Conservation (phyloP, 2,329 filamentous ascomycete genomes). For the Stagonosporopsis rhizophila region DNA sequence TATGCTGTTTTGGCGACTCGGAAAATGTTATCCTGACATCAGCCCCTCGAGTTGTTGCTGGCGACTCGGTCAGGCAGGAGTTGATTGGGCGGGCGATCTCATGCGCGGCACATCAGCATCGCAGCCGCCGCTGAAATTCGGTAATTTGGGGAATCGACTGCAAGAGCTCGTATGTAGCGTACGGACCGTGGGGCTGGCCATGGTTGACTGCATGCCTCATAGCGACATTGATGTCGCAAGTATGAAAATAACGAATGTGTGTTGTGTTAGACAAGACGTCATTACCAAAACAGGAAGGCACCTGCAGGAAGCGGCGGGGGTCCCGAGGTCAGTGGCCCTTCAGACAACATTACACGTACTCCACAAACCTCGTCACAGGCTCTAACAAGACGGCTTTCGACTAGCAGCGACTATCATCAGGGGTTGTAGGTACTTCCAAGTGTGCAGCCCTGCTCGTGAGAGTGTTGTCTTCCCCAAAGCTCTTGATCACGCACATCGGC, state of each 20-base stretch:
- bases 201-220: neutral
- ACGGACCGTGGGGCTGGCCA: neutral
- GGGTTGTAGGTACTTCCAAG: neutral
- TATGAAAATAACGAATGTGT: too few species aligned
- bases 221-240: too few species aligned
- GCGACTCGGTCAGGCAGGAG: neutral
- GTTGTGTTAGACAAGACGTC: too few species aligned
- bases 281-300: too few species aligned
- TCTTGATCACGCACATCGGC: too few species aligned
- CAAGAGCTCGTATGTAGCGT: neutral
- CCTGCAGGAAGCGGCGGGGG: too few species aligned
- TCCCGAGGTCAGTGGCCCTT: too few species aligned
- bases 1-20: conserved; percentile 7
- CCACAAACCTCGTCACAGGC: neutral
- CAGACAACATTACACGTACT: too few species aligned
- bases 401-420: neutral
- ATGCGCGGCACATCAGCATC: neutral
- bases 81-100: conserved; percentile 6
- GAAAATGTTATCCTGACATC: conserved; percentile 2
- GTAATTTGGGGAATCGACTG: neutral
- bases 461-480: neutral
- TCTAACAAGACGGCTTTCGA: neutral
- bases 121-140: conserved; percentile 8
- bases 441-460: neutral
- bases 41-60: conserved; percentile 2